Conservation (phyloP, 1,139 yeast species). For the Arxiozyma heterogenica region DNA sequence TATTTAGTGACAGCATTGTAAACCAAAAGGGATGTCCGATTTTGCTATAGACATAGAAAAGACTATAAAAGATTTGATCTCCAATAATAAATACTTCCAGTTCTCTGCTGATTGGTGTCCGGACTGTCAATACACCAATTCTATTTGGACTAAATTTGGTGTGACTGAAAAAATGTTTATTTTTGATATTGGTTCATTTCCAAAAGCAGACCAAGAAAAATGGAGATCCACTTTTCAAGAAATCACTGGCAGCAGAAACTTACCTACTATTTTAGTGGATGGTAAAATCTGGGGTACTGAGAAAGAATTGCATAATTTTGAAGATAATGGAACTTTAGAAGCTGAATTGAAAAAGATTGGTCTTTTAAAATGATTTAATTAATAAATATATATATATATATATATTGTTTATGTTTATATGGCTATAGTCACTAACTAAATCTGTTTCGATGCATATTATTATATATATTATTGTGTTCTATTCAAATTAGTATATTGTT, state of each 20-base stretch:
- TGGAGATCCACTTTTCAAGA: conserved; percentile 54
- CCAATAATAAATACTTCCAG: conserved; percentile 43
- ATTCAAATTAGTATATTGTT: too few relatives aligned
- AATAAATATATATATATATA: neutral
- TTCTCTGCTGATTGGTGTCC: conserved; percentile 72
- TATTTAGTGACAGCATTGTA: neutral
- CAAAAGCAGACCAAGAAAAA: conserved; percentile 42
- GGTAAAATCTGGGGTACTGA: conserved; percentile 59
- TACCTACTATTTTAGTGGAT: conserved; percentile 59
- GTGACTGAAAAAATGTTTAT: conserved; percentile 42
- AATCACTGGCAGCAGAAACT: conserved; percentile 58
- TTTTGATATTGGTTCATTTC: conserved; percentile 52
- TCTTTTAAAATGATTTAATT: conserved; percentile 20
- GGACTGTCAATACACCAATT: conserved; percentile 57
- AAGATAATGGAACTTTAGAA: conserved; percentile 37
- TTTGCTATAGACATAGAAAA: conserved; percentile 1
- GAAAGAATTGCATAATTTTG: conserved; percentile 40
- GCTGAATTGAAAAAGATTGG: conserved; percentile 38
- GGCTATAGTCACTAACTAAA: too few relatives aligned
- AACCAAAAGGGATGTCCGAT: neutral
- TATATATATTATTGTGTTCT: neutral
- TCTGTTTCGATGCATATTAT: neutral
- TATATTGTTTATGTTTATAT: neutral
- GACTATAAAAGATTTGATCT: conserved; percentile 33
- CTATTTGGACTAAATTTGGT: conserved; percentile 43